Evolutionary conservation across 768 basidiomycete genomes (phyloP).

Genomic region (Mycena haematopus): DNA sequence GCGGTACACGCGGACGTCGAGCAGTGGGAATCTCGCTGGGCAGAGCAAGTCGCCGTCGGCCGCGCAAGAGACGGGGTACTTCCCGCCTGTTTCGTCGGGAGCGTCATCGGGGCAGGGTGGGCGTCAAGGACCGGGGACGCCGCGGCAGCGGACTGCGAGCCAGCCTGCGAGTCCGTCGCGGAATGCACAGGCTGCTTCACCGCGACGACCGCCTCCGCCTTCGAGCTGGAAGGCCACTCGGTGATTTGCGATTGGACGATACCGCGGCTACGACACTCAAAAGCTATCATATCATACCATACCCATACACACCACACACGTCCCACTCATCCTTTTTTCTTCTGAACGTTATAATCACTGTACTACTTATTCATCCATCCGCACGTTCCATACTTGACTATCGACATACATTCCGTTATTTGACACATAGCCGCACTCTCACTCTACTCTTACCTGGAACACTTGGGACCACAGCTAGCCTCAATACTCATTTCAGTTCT

Average conservation of each 20-base stretch:
- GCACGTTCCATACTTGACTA: background rate
- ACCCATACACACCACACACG: background rate
- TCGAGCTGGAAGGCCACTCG: slow-evolving; percentile 63
- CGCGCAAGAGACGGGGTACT: slow-evolving; percentile 44
- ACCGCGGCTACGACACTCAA: background rate
- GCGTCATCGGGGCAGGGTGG: slow-evolving; percentile 34
- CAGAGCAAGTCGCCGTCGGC: slow-evolving; percentile 8
- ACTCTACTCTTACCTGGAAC: slow-evolving; percentile 2
- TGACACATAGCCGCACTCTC: background rate
- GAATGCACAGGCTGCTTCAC: slow-evolving; percentile 8
- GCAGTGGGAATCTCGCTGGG: slow-evolving; percentile 32
- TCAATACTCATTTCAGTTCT: too few species aligned
- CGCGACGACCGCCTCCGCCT: slow-evolving; percentile 50
- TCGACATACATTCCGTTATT: too few species aligned
- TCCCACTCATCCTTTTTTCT: background rate
- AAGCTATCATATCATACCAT: slow-evolving; percentile 5
- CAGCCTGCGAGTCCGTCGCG: slow-evolving; percentile 47
- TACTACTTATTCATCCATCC: slow-evolving; percentile 14
- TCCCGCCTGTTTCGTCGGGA: slow-evolving; percentile 48
- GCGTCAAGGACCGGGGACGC: slow-evolving; percentile 27
- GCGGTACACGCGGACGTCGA: slow-evolving; percentile 20
- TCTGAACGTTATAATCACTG: slow-evolving; percentile 18
- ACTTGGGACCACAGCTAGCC: background rate
- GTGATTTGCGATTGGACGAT: background rate
- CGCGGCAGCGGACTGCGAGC: slow-evolving; percentile 51